phyloP scores from a whole-genome alignment of 1,139 yeast genomes.

The Magnusiomyces sp. region DNA sequence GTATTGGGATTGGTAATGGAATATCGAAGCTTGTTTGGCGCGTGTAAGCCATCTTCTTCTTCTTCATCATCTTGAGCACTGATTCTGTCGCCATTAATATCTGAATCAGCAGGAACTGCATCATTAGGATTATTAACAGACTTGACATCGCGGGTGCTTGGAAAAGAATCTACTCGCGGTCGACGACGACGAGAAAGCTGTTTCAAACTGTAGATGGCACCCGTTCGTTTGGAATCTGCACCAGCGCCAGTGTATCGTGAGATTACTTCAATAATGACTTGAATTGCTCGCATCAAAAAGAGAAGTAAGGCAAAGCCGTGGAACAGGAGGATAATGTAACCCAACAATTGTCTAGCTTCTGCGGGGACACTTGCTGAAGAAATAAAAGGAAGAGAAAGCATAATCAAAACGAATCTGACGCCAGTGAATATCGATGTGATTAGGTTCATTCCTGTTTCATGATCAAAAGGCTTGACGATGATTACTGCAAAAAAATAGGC shows the following conservation, averaged over 20 bases:
- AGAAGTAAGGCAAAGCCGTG: conserved; percentile 28
- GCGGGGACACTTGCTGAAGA: conserved; percentile 19
- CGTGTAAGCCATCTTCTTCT: neutral
- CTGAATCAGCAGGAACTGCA: neutral
- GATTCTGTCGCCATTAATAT: neutral
- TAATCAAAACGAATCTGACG: conserved; percentile 22
- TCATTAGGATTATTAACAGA: neutral
- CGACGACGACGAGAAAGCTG: conserved; percentile 21
- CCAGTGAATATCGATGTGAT: conserved; percentile 19
- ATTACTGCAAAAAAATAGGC: conserved; percentile 20
- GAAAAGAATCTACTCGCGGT: too few relatives aligned
- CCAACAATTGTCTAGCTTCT: conserved; percentile 29
- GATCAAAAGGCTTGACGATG: conserved; percentile 26
- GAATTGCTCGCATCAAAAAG: conserved; percentile 26
- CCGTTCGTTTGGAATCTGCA: conserved; percentile 14
- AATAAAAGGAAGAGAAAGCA: conserved; percentile 29
- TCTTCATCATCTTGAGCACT: conserved; percentile 1
- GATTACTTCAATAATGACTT: conserved; percentile 26
- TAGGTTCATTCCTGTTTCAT: conserved; percentile 29
- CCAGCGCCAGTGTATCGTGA: conserved; percentile 24
- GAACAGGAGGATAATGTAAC: conserved; percentile 27
- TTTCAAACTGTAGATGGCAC: conserved; percentile 20
- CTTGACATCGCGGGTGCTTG: too few relatives aligned
- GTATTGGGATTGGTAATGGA: too few relatives aligned
- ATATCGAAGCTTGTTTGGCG: neutral